Evolutionary conservation across 2,329 filamentous ascomycete genomes (phyloP).

Genomic region (Fusarium pseudocircinatum): DNA sequence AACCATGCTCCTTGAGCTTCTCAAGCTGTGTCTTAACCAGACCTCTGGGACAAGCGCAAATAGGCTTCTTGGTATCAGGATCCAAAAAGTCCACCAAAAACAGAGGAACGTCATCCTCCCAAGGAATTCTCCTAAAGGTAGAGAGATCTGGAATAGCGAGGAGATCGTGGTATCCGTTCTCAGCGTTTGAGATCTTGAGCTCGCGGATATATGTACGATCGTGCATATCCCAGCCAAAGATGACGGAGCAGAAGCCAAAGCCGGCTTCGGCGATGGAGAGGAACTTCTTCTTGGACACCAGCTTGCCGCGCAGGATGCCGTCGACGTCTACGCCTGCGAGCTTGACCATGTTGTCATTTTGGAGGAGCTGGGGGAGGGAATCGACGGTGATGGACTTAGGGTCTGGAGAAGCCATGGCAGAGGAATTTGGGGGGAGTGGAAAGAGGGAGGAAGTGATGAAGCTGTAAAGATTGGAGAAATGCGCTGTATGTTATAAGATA

Average conservation of each 20-base stretch:
- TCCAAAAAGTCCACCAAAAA: constrained; percentile 87
- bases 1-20: constrained; percentile 74
- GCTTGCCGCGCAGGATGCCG: constrained; percentile 86
- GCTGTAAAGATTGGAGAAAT: background rate
- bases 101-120: constrained; percentile 88
- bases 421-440: no score
- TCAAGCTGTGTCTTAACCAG: constrained; percentile 74
- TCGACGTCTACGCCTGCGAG: constrained; percentile 89
- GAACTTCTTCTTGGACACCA: constrained; percentile 94
- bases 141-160: constrained; percentile 82
- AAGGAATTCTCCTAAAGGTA: constrained; percentile 85
- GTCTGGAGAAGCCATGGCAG: constrained; percentile 41
- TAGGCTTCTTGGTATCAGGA: constrained; percentile 75
- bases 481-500: background rate
- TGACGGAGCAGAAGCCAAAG: constrained; percentile 93
- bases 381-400: constrained; percentile 63
- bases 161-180: constrained; percentile 89
- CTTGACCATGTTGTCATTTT: constrained; percentile 81
- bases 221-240: constrained; percentile 98
- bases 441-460: background rate
- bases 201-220: constrained; percentile 89
- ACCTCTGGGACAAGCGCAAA: constrained; percentile 83
- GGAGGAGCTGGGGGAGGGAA: constrained; percentile 72
- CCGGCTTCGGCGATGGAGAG: constrained; percentile 81
- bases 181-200: constrained; percentile 86